phyloP scores from a whole-genome alignment of 345 rosid species.

The Cochlearia excelsa region DNA sequence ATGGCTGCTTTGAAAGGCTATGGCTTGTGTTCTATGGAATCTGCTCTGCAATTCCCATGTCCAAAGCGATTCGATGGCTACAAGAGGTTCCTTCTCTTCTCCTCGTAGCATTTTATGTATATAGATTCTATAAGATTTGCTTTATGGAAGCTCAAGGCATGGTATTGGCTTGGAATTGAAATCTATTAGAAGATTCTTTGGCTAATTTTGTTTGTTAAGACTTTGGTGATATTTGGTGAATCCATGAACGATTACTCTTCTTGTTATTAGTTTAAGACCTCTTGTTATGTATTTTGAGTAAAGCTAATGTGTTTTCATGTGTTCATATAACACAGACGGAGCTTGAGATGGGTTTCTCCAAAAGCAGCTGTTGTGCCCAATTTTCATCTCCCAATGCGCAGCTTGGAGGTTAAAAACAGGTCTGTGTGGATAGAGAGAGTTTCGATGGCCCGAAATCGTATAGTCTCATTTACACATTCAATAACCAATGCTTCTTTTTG shows the following conservation, averaged over 20 bases:
- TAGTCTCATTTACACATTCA: background rate
- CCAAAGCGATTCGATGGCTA: constrained; percentile 33
- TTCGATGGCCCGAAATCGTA: background rate
- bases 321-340: constrained; percentile 41
- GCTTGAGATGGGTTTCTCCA: constrained; percentile 52
- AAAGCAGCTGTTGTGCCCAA: constrained; percentile 64
- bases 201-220: background rate
- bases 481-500: background rate
- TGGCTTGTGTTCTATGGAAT: constrained; percentile 47
- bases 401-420: constrained; percentile 79
- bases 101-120: background rate
- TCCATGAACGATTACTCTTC: too few relatives aligned
- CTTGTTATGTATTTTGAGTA: background rate
- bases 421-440: constrained; percentile 2
- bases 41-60: constrained; percentile 39
- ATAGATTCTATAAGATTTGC: background rate
- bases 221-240: too few relatives aligned
- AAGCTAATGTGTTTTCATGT: constrained; percentile 14
- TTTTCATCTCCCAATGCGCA: constrained; percentile 80
- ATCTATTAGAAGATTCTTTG: background rate
- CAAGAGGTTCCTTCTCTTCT: constrained; percentile 46
- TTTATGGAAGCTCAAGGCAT: constrained; percentile 8
- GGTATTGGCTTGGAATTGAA: constrained; percentile 4
- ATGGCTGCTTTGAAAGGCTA: constrained; percentile 53
- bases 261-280: background rate